A percentile compares a stretch with the other conserved stretches of the same genome.
phyloP scores from a whole-genome alignment of 73 alveolate species.

The Paramecium tetraurelia region DNA sequence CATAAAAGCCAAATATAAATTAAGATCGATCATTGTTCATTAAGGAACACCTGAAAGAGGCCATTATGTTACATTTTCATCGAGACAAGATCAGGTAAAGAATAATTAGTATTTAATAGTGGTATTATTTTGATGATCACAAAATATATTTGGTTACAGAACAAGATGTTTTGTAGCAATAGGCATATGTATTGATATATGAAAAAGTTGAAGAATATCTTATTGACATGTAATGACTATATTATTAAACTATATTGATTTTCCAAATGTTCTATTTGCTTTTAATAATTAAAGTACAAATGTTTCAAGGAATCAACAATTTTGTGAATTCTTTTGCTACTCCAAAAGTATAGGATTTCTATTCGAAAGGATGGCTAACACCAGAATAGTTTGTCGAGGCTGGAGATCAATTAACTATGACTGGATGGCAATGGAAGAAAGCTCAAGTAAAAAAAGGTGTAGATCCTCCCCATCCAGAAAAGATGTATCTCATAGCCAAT shows the following conservation, averaged over 20 bases:
- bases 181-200: conserved; percentile 2
- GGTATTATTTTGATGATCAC: conserved; percentile 48
- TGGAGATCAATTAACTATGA: conserved; percentile 41
- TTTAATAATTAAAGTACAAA: neutral
- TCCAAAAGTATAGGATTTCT: conserved; percentile 26
- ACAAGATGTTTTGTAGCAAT: conserved; percentile 10
- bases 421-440: conserved; percentile 54
- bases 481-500: conserved; percentile 32
- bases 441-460: neutral
- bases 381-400: conserved; percentile 49
- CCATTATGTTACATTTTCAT: conserved; percentile 38
- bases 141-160: conserved; percentile 40
- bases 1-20: conserved; percentile 27
- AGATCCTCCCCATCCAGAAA: conserved; percentile 45
- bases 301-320: conserved; percentile 24
- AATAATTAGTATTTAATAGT: neutral
- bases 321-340: conserved; percentile 45
- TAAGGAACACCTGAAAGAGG: conserved; percentile 52
- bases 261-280: neutral
- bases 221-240: conserved; percentile 12
- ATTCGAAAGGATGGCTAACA: conserved; percentile 34
- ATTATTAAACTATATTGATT: neutral
- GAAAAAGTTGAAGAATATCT: conserved; percentile 36
- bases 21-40: conserved; percentile 38
- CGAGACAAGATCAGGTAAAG: neutral